Evolutionary conservation across 2,329 filamentous ascomycete genomes (phyloP).

Genomic region (Scedosporium minutisporum): DNA sequence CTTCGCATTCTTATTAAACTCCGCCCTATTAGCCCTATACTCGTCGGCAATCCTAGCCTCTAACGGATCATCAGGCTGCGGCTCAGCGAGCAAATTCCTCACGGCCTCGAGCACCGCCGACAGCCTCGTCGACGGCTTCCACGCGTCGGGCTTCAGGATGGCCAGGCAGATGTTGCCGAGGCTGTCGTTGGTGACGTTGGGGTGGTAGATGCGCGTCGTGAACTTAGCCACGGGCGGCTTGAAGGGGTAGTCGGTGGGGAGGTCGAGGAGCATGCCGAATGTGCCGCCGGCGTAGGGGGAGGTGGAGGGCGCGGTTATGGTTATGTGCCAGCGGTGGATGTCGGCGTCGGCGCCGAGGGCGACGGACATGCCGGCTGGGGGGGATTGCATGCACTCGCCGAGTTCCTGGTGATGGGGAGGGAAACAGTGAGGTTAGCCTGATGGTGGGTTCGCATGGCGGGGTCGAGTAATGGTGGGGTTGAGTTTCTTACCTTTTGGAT

Average conservation of each 20-base stretch:
- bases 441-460: background rate
- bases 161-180: slow-evolving; percentile 78
- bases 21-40: slow-evolving; percentile 56
- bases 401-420: slow-evolving; percentile 34
- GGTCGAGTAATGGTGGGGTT: background rate
- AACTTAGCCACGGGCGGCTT: slow-evolving; percentile 75
- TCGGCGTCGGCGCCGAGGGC: slow-evolving; percentile 34
- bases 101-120: slow-evolving; percentile 68
- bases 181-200: slow-evolving; percentile 83
- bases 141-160: slow-evolving; percentile 74
- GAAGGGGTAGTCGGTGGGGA: slow-evolving; percentile 82
- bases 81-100: slow-evolving; percentile 63
- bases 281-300: slow-evolving; percentile 52
- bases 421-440: slow-evolving; percentile 12
- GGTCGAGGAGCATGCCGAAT: slow-evolving; percentile 62
- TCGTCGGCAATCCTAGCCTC: slow-evolving; percentile 80
- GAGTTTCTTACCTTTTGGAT: slow-evolving; percentile 29
- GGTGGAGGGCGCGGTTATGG: slow-evolving; percentile 32
- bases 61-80: slow-evolving; percentile 81
- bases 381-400: slow-evolving; percentile 36
- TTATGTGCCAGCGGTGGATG: slow-evolving; percentile 44
- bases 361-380: slow-evolving; percentile 38
- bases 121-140: slow-evolving; percentile 82
- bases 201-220: slow-evolving; percentile 87
- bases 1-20: slow-evolving; percentile 66